These are phyloP conservation scores for Vanilla planifolia DNA, from an alignment of 106 monocot species.

Conservation along the genomic window DNA sequence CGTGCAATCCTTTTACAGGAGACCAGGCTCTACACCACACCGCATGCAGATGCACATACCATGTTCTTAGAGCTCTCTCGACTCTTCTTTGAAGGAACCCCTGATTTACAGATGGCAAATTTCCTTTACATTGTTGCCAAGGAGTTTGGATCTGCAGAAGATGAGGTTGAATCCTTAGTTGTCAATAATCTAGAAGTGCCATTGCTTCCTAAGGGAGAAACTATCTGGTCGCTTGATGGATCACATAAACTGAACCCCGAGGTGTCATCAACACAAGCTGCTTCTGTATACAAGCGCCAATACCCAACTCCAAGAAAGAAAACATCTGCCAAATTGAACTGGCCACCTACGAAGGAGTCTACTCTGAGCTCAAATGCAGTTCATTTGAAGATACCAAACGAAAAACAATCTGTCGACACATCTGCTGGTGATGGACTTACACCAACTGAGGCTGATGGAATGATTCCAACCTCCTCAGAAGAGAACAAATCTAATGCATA, in stretches of 20 bases:
- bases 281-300: background rate
- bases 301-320: slow-evolving; percentile 3
- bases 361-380: background rate
- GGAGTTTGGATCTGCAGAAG: slow-evolving; percentile 23
- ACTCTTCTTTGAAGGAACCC: slow-evolving; percentile 28
- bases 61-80: slow-evolving; percentile 49
- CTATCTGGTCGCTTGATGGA: slow-evolving; percentile 17
- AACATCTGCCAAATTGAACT: slow-evolving; percentile 4
- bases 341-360: slow-evolving; percentile 31
- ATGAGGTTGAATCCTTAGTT: slow-evolving; percentile 36
- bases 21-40: slow-evolving; percentile 29
- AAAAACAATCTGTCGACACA: background rate
- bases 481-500: background rate
- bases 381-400: background rate
- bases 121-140: slow-evolving; percentile 45
- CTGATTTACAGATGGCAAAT: slow-evolving; percentile 38
- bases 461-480: background rate
- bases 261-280: background rate
- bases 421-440: background rate
- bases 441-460: background rate
- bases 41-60: slow-evolving; percentile 19
- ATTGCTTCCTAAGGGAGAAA: slow-evolving; percentile 36
- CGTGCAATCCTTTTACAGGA: slow-evolving; percentile 19
- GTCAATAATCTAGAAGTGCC: slow-evolving; percentile 30
- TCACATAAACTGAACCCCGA: background rate